phyloP scores from a whole-genome alignment of 305 asterid genomes.

The Solanum chacoense region DNA sequence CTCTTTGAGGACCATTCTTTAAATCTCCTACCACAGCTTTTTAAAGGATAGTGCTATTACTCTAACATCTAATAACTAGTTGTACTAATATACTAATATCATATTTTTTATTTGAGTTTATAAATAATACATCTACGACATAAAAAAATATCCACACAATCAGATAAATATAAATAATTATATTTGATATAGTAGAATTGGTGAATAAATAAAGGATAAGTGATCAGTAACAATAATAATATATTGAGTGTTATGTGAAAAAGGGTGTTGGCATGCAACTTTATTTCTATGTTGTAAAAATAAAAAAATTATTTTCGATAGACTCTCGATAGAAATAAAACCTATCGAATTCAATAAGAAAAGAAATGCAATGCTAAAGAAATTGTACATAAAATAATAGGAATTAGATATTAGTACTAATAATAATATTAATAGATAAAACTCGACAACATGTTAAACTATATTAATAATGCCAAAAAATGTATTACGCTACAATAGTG shows the following conservation, averaged over 20 bases:
- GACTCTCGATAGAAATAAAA: neutral
- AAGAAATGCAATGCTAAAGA: neutral
- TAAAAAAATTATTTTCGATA: neutral
- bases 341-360: neutral
- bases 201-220: neutral
- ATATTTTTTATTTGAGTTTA: neutral
- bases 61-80: neutral
- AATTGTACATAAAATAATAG: neutral
- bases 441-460: neutral
- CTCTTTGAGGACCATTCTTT: conserved; percentile 13
- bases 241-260: neutral
- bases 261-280: neutral
- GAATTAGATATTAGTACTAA: neutral
- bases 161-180: neutral
- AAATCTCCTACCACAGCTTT: conserved; percentile 6
- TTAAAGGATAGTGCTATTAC: neutral
- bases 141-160: neutral
- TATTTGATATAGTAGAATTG: neutral
- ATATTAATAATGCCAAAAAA: neutral
- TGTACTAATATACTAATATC: neutral
- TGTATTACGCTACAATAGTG: neutral
- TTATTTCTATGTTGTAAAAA: neutral
- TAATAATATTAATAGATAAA: neutral
- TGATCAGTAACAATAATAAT: too few species aligned
- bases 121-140: neutral